phyloP scores from a whole-genome alignment of 257 asterid genomes.

The Leonotis leonurus region DNA sequence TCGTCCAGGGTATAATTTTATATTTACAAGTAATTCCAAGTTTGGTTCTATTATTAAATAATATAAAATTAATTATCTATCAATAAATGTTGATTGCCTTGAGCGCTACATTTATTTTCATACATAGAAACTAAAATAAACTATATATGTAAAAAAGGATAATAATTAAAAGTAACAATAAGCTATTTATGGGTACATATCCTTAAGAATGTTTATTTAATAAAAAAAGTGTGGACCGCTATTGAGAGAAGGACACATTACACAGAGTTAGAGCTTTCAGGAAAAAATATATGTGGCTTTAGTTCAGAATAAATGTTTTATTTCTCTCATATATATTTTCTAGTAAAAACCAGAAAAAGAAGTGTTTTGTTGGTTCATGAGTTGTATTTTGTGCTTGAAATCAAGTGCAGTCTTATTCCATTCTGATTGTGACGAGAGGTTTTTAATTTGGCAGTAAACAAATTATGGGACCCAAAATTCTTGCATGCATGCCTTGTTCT shows the following conservation, averaged over 20 bases:
- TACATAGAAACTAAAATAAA: neutral
- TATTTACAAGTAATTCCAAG: no score
- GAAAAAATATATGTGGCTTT: constrained; percentile 14
- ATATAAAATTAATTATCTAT: neutral
- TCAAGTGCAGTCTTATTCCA: constrained; percentile 17
- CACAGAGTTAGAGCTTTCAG: constrained; percentile 26
- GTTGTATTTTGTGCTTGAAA: constrained; percentile 12
- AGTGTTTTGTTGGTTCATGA: constrained; percentile 17
- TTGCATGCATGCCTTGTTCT: no score
- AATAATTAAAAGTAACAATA: neutral
- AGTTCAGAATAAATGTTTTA: constrained; percentile 1
- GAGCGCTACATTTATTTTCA: no score
- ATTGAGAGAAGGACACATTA: constrained; percentile 21
- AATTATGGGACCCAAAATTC: constrained; percentile 25
- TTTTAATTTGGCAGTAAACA: neutral
- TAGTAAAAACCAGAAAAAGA: constrained; percentile 13
- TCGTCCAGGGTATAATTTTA: no score
- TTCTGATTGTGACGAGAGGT: constrained; percentile 10
- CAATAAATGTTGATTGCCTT: no score
- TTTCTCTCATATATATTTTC: neutral
- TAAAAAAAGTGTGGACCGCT: constrained; percentile 1
- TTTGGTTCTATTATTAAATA: neutral
- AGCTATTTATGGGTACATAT: neutral
- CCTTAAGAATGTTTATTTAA: neutral
- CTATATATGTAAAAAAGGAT: neutral